Percentiles rank a stretch among this genome's conserved stretches.
Conservation (phyloP, 2,329 filamentous ascomycete genomes). For the Lasiodiplodia sp. region DNA sequence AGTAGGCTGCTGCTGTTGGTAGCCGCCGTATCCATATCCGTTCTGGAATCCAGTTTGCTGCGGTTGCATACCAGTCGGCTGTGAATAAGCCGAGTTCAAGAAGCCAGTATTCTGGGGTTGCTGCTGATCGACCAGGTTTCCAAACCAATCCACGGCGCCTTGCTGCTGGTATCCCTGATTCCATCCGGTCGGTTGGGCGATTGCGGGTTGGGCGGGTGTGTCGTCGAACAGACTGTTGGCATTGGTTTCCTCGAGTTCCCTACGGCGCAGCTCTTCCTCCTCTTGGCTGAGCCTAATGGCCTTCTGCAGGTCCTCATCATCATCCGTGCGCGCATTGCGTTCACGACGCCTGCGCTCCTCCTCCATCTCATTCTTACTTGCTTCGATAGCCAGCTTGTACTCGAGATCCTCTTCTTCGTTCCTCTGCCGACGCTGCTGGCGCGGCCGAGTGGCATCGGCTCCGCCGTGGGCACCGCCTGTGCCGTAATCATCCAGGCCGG, state of each 20-base stretch:
- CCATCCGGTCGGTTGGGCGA: conserved; percentile 84
- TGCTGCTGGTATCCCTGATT: conserved; percentile 99
- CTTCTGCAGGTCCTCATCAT: conserved; percentile 89
- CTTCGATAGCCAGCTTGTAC: conserved; percentile 88
- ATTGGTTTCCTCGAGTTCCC: conserved; percentile 86
- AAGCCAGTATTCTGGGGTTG: conserved; percentile 71
- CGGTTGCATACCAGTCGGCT: conserved; percentile 75
- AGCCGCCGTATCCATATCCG: conserved; percentile 66
- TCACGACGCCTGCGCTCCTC: conserved; percentile 80
- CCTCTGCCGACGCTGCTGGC: conserved; percentile 46
- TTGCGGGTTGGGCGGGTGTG: conserved; percentile 66
- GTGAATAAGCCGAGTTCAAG: conserved; percentile 72
- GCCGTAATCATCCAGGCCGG: conserved; percentile 84
- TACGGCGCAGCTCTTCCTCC: conserved; percentile 87
- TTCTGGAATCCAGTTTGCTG: conserved; percentile 73
- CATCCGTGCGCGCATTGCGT: conserved; percentile 52
- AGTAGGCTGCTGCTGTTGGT: conserved; percentile 66
- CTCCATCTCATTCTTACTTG: conserved; percentile 93
- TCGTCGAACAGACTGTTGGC: conserved; percentile 90
- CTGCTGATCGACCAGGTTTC: conserved; percentile 83
- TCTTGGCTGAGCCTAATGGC: conserved; percentile 94
- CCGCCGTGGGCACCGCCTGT: conserved; percentile 45
- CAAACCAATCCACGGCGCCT: conserved; percentile 94
- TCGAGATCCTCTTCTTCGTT: conserved; percentile 79
- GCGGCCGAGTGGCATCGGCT: conserved; percentile 49